A percentile compares a stretch with the other conserved stretches of the same genome.
These are phyloP conservation scores for Tetrahymena malaccensis DNA, from an alignment of 73 alveolate genomes.

Conservation along the genomic window DNA sequence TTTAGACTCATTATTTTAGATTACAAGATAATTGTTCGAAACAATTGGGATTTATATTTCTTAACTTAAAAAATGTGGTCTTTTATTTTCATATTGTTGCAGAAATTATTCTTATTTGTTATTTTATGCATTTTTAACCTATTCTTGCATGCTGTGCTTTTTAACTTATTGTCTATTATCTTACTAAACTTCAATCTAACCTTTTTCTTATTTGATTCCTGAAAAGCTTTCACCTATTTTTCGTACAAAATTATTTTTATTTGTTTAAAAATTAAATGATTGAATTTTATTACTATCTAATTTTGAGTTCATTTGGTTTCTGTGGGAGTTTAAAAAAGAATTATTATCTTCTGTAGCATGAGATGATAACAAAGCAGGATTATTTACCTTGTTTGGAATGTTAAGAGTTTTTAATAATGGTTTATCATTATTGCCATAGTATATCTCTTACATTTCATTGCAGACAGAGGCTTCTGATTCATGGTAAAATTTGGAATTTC, in stretches of 20 bases:
- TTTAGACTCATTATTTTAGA: background rate
- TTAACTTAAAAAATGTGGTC: background rate
- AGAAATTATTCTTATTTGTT: background rate
- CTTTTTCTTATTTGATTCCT: background rate
- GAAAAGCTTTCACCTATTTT: background rate
- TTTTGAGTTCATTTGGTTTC: background rate
- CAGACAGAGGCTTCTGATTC: background rate
- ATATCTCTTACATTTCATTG: background rate
- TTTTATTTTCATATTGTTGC: background rate
- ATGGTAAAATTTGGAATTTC: background rate
- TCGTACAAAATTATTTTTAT: background rate
- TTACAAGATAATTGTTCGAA: background rate
- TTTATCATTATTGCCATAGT: background rate
- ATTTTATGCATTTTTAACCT: background rate
- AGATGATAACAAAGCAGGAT: background rate
- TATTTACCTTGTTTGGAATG: background rate
- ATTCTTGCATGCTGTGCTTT: background rate
- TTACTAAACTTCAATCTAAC: background rate
- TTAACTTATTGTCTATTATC: background rate
- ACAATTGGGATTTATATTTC: background rate
- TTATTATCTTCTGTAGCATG: background rate
- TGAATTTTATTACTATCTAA: background rate
- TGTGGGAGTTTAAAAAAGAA: background rate
- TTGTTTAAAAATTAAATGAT: no score
- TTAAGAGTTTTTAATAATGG: background rate